These are phyloP conservation scores for Rheum nobile DNA, from an alignment of 148 eudicot species.

Conservation along the genomic window DNA sequence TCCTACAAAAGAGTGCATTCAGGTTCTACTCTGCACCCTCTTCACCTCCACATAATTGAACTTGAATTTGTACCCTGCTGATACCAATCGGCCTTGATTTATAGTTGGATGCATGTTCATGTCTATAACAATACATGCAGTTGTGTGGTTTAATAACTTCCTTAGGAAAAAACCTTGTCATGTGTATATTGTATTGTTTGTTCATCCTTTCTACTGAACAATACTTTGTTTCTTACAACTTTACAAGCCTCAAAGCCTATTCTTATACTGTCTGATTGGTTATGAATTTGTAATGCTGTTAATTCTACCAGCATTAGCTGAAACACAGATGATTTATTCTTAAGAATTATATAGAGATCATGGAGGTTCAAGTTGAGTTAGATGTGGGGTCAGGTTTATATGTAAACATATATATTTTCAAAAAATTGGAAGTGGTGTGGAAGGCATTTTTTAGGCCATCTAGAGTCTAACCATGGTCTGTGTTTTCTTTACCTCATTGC, in stretches of 20 bases:
- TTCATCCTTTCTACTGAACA: neutral
- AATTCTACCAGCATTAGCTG: too few relatives aligned
- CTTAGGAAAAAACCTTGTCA: neutral
- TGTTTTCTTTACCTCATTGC: conserved; percentile 11
- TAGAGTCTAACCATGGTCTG: neutral
- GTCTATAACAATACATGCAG: neutral
- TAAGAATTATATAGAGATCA: neutral
- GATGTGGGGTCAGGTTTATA: too few relatives aligned
- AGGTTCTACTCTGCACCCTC: conserved; percentile 33
- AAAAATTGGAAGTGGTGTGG: neutral
- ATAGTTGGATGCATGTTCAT: neutral
- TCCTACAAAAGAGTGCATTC: conserved; percentile 93
- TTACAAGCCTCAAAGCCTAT: neutral
- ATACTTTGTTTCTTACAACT: neutral
- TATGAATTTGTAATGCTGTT: too few relatives aligned
- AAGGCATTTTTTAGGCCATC: neutral
- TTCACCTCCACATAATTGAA: neutral
- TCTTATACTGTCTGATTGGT: too few relatives aligned
- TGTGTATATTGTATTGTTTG: neutral
- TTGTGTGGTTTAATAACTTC: neutral
- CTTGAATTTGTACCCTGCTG: neutral
- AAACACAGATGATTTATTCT: neutral
- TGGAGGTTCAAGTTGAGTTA: neutral
- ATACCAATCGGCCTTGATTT: neutral
- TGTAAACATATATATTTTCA: neutral